Conservation (phyloP, 352 stramenopile species). For the Thalassiosira livingstoniorum region DNA sequence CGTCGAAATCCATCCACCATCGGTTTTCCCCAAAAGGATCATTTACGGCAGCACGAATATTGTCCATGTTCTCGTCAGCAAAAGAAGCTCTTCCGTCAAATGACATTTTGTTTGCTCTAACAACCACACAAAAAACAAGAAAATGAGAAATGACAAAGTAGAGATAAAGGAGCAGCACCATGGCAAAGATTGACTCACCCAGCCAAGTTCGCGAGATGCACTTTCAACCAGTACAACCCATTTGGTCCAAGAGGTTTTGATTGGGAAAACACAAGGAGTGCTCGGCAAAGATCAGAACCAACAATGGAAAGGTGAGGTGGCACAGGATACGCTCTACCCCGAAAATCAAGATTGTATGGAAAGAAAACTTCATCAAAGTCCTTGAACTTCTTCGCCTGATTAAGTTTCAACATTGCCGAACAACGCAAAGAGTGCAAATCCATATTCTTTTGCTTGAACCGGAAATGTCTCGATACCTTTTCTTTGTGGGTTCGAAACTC, state of each 20-base stretch:
- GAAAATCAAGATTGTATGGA: constrained; percentile 99
- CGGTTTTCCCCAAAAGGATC: constrained; percentile 89
- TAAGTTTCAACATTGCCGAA: constrained; percentile 95
- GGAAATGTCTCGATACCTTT: constrained; percentile 62
- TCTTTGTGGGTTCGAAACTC: constrained; percentile 68
- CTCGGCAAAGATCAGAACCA: constrained; percentile 97
- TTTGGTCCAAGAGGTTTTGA: constrained; percentile 93
- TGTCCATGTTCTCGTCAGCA: constrained; percentile 93
- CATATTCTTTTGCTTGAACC: constrained; percentile 84
- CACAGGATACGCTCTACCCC: constrained; percentile 97
- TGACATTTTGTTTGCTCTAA: constrained; percentile 91
- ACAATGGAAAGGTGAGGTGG: constrained; percentile 99
- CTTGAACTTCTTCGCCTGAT: constrained; percentile 95
- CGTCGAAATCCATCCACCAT: constrained; percentile 98
- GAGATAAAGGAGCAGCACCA: not conserved
- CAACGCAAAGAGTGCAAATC: constrained; percentile 95
- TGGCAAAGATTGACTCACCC: constrained; percentile 61
- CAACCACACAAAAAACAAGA: constrained; percentile 6
- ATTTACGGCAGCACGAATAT: constrained; percentile 89
- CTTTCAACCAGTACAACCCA: constrained; percentile 98
- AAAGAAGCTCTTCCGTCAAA: constrained; percentile 97
- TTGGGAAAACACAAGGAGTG: constrained; percentile 95
- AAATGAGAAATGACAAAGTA: constrained; percentile 11
- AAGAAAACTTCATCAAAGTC: constrained; percentile 98
- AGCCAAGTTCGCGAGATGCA: constrained; percentile 94